Conservation (phyloP, 345 rosid species). For the Brassica juncea region DNA sequence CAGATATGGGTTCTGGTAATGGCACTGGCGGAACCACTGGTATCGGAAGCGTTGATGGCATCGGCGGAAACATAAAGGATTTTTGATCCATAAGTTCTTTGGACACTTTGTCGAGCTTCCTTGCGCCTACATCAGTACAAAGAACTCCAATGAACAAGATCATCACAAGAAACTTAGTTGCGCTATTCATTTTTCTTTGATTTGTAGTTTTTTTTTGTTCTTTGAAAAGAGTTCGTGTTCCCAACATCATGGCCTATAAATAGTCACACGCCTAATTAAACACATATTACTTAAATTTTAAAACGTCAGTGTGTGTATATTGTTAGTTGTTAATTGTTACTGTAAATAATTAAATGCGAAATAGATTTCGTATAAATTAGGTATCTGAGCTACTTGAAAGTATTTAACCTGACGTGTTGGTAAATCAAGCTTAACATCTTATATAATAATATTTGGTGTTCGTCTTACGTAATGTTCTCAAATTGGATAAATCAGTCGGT, state of each 20-base stretch:
- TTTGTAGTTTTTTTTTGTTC: slow-evolving; percentile 1
- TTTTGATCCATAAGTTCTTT: neutral
- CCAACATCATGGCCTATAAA: neutral
- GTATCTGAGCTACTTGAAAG: neutral
- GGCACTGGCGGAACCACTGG: neutral
- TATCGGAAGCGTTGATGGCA: neutral
- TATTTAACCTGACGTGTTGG: slow-evolving; percentile 9
- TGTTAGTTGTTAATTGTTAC: neutral
- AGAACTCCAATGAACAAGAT: slow-evolving; percentile 9
- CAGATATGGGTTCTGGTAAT: neutral
- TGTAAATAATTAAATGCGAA: neutral
- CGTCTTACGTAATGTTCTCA: slow-evolving; percentile 2
- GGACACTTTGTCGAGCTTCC: neutral
- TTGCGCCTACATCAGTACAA: slow-evolving; percentile 18
- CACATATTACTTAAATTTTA: neutral
- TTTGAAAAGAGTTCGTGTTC: neutral
- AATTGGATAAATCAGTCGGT: slow-evolving; percentile 5
- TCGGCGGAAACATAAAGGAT: neutral
- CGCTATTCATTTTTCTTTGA: neutral
- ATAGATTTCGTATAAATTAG: slow-evolving; percentile 1
- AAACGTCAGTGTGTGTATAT: neutral
- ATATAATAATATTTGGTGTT: neutral
- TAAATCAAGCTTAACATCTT: neutral
- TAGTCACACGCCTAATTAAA: neutral
- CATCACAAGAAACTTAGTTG: slow-evolving; percentile 7